Conservation (phyloP, 805 yeast species). For the Phaffomyces thermotolerans region DNA sequence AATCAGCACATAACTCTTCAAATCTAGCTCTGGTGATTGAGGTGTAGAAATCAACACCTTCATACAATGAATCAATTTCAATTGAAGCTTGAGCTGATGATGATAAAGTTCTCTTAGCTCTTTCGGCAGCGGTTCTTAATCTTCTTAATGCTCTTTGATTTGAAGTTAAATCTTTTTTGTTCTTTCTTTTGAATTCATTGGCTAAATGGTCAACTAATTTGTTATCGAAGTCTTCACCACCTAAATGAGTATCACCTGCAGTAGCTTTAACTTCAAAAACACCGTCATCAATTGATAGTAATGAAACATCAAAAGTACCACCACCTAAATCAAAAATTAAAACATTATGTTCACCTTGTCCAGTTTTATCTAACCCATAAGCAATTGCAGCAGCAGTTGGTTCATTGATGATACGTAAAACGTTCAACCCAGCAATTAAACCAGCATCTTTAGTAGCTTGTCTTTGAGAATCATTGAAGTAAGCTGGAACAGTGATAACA, state of each 20-base stretch:
- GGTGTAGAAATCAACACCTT: slow-evolving; percentile 97
- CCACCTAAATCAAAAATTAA: slow-evolving; percentile 96
- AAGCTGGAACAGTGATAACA: slow-evolving; percentile 94
- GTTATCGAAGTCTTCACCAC: slow-evolving; percentile 99
- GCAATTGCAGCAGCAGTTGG: slow-evolving; percentile 99
- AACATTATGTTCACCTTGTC: slow-evolving; percentile 76
- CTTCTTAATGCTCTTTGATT: slow-evolving; percentile 98
- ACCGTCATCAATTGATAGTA: slow-evolving; percentile 90
- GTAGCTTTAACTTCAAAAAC: slow-evolving; percentile 96
- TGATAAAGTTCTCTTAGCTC: slow-evolving; percentile 98
- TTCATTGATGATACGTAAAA: slow-evolving; percentile 90
- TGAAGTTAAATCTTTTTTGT: slow-evolving; percentile 86
- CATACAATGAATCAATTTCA: slow-evolving; percentile 93
- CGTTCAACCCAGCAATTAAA: slow-evolving; percentile 91
- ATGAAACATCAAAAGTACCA: slow-evolving; percentile 97
- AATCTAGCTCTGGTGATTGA: slow-evolving; percentile 98
- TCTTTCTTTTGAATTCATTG: slow-evolving; percentile 95
- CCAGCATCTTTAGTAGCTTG: slow-evolving; percentile 99
- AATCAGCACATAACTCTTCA: slow-evolving; percentile 94
- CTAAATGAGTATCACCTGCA: slow-evolving; percentile 75
- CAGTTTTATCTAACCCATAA: slow-evolving; percentile 73
- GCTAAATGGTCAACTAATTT: slow-evolving; percentile 91
- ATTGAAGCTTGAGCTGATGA: slow-evolving; percentile 95
- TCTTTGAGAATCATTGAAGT: slow-evolving; percentile 96
- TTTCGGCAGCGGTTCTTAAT: slow-evolving; percentile 97